Evolutionary conservation across 2,329 filamentous ascomycete genomes (phyloP).

Genomic region (Scortechinia acanthostroma): DNA sequence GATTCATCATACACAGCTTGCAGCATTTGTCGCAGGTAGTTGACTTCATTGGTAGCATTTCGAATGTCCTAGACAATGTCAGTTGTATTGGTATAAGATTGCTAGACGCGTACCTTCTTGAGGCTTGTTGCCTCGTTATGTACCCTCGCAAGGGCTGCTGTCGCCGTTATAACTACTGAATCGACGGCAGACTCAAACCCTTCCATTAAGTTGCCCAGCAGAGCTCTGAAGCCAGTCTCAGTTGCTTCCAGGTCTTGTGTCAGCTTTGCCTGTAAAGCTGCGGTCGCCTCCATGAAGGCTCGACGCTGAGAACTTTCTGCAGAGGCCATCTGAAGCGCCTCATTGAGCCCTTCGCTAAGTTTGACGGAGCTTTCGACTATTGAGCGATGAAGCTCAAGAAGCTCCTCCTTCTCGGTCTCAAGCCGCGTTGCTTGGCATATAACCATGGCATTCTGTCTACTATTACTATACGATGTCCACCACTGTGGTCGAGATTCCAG

Average conservation of each 20-base stretch:
- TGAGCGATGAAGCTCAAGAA: not conserved
- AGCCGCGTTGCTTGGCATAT: conserved; percentile 49
- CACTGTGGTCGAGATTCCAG: conserved; percentile 41
- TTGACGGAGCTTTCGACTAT: not conserved
- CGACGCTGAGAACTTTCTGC: not conserved
- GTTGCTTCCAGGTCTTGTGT: not conserved
- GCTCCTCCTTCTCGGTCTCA: conserved; percentile 34
- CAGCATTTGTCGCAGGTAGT: not conserved
- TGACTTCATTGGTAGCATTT: not conserved
- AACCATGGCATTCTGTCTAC: conserved; percentile 43
- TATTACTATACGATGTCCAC: conserved; percentile 58
- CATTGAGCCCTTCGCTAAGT: not conserved
- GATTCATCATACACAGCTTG: not conserved
- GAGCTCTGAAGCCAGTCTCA: not conserved
- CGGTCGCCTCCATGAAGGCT: not conserved
- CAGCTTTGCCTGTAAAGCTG: not conserved
- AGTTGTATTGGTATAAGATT: not conserved
- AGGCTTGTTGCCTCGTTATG: not conserved
- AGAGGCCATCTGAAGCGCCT: not conserved
- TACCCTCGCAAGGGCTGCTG: not conserved
- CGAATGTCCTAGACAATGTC: not conserved
- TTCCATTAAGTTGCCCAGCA: not conserved
- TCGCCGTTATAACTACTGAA: not conserved
- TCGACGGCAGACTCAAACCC: not conserved
- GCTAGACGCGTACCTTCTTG: not conserved